A percentile compares a stretch with the other conserved stretches of the same genome.
These are phyloP conservation scores for Gnetum montanum DNA, from an alignment of 75 land plant species.

Conservation along the genomic window DNA sequence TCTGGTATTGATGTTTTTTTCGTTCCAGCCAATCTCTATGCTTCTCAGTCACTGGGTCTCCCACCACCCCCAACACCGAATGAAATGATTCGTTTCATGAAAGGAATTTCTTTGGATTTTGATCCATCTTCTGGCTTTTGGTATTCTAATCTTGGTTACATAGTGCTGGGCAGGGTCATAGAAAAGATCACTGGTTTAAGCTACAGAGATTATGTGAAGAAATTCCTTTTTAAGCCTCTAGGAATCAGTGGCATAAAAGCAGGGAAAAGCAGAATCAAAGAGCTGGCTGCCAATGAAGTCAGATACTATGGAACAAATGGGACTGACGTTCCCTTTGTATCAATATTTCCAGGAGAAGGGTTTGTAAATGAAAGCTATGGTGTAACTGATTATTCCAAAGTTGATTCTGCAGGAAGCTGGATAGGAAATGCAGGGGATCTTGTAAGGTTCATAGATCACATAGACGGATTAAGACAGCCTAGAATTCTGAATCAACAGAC, in stretches of 20 bases:
- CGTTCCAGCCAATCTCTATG: background rate
- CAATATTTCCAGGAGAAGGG: background rate
- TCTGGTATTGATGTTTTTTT: background rate
- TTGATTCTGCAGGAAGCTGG: background rate
- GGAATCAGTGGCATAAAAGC: background rate
- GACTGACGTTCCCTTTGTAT: background rate
- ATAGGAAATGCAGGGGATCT: background rate
- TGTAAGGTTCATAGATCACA: background rate
- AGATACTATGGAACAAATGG: background rate
- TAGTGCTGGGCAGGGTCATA: background rate
- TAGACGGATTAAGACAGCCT: background rate
- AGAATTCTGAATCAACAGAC: background rate
- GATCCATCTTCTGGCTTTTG: background rate
- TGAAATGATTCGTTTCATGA: slow-evolving; percentile 2
- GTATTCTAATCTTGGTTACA: background rate
- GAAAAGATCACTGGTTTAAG: background rate
- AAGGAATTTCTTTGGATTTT: background rate
- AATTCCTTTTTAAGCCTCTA: background rate
- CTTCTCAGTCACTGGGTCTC: background rate
- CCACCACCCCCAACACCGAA: background rate
- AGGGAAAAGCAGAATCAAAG: background rate
- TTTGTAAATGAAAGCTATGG: slow-evolving; percentile 1
- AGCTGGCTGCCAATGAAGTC: background rate
- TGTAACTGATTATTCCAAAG: background rate
- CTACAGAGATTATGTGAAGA: background rate